These are phyloP conservation scores for Hyparrhenia diplandra DNA, from an alignment of 176 grass and related monocot genomes.

Conservation along the genomic window DNA sequence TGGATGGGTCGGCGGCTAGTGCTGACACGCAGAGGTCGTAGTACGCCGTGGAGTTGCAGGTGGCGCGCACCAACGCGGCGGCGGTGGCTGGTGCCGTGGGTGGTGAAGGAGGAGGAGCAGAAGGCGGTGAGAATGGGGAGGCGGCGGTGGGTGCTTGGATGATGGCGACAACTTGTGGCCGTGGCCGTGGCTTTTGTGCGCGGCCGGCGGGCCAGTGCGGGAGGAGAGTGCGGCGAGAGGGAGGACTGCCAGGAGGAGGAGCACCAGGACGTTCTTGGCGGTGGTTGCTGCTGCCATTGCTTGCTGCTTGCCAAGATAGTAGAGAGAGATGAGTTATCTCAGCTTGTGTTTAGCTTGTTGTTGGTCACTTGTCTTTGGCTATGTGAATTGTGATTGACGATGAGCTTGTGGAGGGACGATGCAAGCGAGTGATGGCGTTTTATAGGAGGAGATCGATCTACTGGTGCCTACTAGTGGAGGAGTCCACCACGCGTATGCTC, in stretches of 20 bases:
- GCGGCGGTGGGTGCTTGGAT: neutral
- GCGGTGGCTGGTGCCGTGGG: neutral
- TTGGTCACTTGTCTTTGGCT: neutral
- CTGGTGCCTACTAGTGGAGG: neutral
- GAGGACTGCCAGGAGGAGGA: slow-evolving; percentile 5
- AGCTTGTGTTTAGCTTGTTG: neutral
- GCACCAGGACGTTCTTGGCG: neutral
- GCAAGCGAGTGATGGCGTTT: neutral
- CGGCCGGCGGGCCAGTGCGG: neutral
- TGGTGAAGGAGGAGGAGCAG: neutral
- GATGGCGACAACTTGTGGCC: neutral
- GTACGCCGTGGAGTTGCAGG: slow-evolving; percentile 76
- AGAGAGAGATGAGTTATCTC: neutral
- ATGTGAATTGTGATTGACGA: neutral
- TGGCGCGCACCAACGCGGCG: slow-evolving; percentile 43
- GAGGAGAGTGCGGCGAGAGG: slow-evolving; percentile 12
- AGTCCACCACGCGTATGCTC: neutral
- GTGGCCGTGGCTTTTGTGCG: slow-evolving; percentile 20
- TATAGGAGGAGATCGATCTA: slow-evolving; percentile 2
- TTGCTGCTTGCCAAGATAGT: neutral
- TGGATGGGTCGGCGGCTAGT: slow-evolving; percentile 59
- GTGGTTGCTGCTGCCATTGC: neutral
- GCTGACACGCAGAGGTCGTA: slow-evolving; percentile 73
- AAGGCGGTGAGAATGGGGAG: neutral
- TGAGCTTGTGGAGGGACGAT: neutral